These are phyloP conservation scores for Moesziomyces parantarcticus DNA, from an alignment of 1,284 basidiomycete species.

Conservation along the genomic window DNA sequence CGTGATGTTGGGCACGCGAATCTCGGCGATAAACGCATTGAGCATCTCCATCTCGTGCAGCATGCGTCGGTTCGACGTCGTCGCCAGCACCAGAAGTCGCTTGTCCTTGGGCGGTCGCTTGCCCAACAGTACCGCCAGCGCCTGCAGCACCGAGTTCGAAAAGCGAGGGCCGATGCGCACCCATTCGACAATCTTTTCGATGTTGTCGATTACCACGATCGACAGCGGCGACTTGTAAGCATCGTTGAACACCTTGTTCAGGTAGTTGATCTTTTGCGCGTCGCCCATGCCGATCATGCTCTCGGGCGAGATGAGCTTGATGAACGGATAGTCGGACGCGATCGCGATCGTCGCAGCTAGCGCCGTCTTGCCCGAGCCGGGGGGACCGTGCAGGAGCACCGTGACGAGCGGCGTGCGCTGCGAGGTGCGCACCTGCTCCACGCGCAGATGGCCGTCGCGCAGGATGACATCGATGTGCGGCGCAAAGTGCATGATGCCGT, in stretches of 20 bases:
- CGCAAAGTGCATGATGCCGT: conserved; percentile 95
- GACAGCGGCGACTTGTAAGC: conserved; percentile 97
- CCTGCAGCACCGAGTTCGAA: conserved; percentile 92
- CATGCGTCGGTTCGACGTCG: conserved; percentile 87
- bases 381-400: conserved; percentile 85
- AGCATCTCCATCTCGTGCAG: conserved; percentile 89
- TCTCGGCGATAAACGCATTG: conserved; percentile 88
- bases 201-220: conserved; percentile 89
- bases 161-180: conserved; percentile 97
- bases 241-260: conserved; percentile 94
- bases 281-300: conserved; percentile 96
- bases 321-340: conserved; percentile 93
- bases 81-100: conserved; percentile 90
- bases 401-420: conserved; percentile 92
- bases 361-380: conserved; percentile 94
- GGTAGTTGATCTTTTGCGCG: conserved; percentile 86
- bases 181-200: conserved; percentile 73
- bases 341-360: conserved; percentile 94
- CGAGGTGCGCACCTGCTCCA: conserved; percentile 92
- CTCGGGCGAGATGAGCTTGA: conserved; percentile 96
- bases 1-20: conserved; percentile 85
- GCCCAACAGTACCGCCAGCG: conserved; percentile 87
- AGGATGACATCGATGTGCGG: conserved; percentile 78
- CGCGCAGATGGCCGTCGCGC: conserved; percentile 88
- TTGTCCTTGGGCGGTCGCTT: conserved; percentile 95